Percentiles rank a stretch among this genome's conserved stretches.
phyloP scores from a whole-genome alignment of 306 rosid genomes.

The Canavalia gladiata region DNA sequence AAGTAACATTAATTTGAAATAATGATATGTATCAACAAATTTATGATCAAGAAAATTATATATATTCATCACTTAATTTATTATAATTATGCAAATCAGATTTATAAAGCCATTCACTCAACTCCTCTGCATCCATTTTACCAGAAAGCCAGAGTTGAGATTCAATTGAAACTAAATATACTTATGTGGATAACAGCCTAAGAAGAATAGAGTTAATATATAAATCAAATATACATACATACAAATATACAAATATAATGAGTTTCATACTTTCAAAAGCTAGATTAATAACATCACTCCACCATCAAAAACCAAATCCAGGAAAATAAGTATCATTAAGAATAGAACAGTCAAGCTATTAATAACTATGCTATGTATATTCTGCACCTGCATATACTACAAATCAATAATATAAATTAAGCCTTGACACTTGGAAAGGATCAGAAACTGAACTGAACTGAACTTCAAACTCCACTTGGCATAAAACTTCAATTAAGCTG shows the following conservation, averaged over 20 bases:
- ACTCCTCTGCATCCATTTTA: background rate
- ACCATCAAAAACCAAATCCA: background rate
- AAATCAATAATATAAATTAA: background rate
- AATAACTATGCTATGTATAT: background rate
- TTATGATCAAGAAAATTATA: background rate
- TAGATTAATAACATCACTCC: slow-evolving; percentile 10
- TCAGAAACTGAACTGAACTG: slow-evolving; percentile 9
- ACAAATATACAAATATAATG: background rate
- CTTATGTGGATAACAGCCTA: background rate
- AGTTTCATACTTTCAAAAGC: slow-evolving; percentile 15
- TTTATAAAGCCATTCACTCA: background rate
- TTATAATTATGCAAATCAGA: background rate
- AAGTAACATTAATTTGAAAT: slow-evolving; percentile 1
- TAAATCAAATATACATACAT: background rate
- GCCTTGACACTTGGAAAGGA: background rate
- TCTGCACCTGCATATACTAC: slow-evolving; percentile 19
- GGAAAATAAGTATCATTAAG: background rate
- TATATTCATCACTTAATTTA: background rate
- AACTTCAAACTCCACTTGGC: slow-evolving; percentile 22
- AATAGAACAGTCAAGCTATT: background rate
- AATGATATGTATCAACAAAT: background rate
- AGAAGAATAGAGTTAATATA: background rate
- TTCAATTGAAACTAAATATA: background rate
- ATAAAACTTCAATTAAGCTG: slow-evolving; percentile 2
- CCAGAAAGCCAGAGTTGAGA: background rate